Evolutionary conservation across 2,329 filamentous ascomycete genomes (phyloP), one percentile per base, ranked within the genome.

Genomic region (Sporothrix phasma): DNA sequence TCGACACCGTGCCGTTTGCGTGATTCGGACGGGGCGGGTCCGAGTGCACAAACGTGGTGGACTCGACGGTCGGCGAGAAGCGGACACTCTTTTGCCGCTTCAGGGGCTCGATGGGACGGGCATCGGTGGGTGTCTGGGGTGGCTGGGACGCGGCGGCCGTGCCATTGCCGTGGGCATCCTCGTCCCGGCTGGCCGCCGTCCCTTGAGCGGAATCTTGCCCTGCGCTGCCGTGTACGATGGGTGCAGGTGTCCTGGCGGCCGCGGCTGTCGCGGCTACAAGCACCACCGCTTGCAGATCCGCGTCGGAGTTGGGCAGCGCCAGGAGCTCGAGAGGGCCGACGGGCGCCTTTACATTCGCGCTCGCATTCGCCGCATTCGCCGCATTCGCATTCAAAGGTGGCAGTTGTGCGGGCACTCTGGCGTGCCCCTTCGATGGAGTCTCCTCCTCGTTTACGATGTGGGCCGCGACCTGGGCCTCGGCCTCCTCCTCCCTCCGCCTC

Each of bases 21-120:
- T 65, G 68, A 37, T 66, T 72, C 31, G 77, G 79, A 67, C 77
- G 83, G 4, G 78, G 84, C 11, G 82, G 81, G 45, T 84, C 82
- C 0, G 74, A 74, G 22, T 77, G 72, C 51, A 79, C 71, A 66
- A 86, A 86, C 0, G 86, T 86, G 1, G 84, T 83, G 8, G 86
- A 85, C 70, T 88, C 82, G 1, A 89, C 83, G 15, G 79, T 81
- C 0, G 87, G 82, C 3, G 88, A 88, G 70, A 90, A 90, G 8
- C 86, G 83, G 2, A 90, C 88, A 63, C 82, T 87, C 75, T 90
- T 91, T 46, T 75, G 76, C 41, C 78, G 76, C 69, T 79, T 81
- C 6, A 71, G 29, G 3, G 70, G 67, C 31, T 62, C 47, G 2
- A 15, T 54, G 8, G 37, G 11, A 13, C 2, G 19, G 24, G 3